phyloP scores from a whole-genome alignment of 1,284 basidiomycete genomes.

The Pisolithus thermaeus region DNA sequence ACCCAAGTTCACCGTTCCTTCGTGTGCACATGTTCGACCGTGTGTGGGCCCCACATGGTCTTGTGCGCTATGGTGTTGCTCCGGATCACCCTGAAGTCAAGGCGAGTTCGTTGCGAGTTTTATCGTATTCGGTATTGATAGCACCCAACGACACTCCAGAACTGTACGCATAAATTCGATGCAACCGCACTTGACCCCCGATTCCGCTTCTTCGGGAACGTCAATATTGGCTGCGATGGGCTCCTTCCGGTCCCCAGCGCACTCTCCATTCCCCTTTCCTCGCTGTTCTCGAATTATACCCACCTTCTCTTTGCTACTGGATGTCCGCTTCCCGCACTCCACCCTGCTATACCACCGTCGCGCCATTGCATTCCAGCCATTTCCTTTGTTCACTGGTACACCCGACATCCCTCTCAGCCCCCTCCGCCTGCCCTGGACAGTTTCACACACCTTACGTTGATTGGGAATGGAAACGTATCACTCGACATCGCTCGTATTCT shows the following conservation, averaged over 20 bases:
- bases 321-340: constrained; percentile 58
- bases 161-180: constrained; percentile 96
- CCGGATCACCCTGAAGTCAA: constrained; percentile 99
- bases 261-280: constrained; percentile 49
- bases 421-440: constrained; percentile 56
- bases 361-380: constrained; percentile 71
- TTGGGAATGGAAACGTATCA: constrained; percentile 96
- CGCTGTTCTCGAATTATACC: constrained; percentile 66
- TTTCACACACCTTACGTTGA: constrained; percentile 70
- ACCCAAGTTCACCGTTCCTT: constrained; percentile 36
- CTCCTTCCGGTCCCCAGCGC: constrained; percentile 39
- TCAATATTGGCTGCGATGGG: constrained; percentile 55
- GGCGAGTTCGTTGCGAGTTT: constrained; percentile 41
- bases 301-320: constrained; percentile 82
- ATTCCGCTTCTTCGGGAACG: constrained; percentile 90
- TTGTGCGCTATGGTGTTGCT: constrained; percentile 95
- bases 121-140: not conserved
- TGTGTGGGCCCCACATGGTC: constrained; percentile 90
- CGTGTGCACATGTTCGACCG: constrained; percentile 89
- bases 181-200: constrained; percentile 66
- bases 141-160: constrained; percentile 45
- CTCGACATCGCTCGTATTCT: constrained; percentile 92
- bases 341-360: constrained; percentile 48
- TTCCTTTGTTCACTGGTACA: constrained; percentile 96
- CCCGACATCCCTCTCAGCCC: constrained; percentile 73